Evolutionary conservation across 2,329 filamentous ascomycete species (phyloP).

Genomic region (Chaetomium sp.): DNA sequence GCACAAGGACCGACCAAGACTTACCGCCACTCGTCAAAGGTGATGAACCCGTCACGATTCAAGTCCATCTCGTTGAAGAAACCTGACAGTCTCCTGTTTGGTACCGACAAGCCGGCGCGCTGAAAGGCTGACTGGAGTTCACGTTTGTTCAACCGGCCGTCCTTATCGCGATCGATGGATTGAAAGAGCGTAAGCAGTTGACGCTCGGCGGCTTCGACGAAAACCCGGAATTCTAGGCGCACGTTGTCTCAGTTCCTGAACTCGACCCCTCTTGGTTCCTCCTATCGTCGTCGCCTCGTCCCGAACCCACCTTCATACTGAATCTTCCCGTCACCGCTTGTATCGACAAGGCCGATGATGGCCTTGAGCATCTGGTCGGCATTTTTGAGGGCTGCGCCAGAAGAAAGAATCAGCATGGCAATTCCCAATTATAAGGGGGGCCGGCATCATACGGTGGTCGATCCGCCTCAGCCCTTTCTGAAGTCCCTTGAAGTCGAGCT

Average conservation of each 20-base stretch:
- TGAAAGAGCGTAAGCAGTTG: constrained; percentile 82
- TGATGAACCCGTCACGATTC: constrained; percentile 85
- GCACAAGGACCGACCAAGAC: constrained; percentile 40
- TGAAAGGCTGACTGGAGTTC: constrained; percentile 81
- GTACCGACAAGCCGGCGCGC: constrained; percentile 75
- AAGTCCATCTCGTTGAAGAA: constrained; percentile 91
- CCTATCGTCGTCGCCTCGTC: too few species aligned
- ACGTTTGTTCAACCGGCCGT: constrained; percentile 83
- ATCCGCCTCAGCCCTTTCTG: constrained; percentile 84
- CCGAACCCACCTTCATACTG: constrained; percentile 73
- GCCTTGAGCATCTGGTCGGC: constrained; percentile 81
- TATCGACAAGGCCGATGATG: constrained; percentile 81
- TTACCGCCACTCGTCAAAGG: constrained; percentile 96
- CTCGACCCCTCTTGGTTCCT: not conserved
- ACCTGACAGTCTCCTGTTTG: constrained; percentile 72
- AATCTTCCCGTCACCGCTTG: constrained; percentile 82
- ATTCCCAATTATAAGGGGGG: constrained; percentile 11
- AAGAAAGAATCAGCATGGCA: constrained; percentile 13
- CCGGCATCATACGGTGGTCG: constrained; percentile 74
- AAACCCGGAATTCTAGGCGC: constrained; percentile 77
- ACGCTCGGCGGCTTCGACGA: constrained; percentile 84
- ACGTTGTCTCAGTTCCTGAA: constrained; percentile 21
- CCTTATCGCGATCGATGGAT: constrained; percentile 80
- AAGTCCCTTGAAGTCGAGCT: constrained; percentile 81
- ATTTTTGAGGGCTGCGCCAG: constrained; percentile 71